Evolutionary conservation across 345 rosid genomes (phyloP), one percentile per base, ranked within the genome.

Genomic region (Draba incana): DNA sequence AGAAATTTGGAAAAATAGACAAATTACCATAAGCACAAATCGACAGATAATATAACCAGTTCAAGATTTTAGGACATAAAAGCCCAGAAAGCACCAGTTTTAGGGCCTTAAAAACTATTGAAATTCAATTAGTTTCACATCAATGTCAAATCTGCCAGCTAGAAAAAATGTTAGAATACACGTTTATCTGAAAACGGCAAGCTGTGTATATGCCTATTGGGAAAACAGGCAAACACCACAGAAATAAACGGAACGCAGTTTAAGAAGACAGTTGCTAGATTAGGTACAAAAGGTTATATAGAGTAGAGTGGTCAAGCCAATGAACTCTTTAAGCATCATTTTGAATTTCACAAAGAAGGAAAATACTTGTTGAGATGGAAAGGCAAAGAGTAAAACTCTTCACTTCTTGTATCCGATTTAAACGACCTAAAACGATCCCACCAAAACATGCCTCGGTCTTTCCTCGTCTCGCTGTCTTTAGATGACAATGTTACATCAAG

Each of bases 301-400:
- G 5, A 20, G 10, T 3, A 30, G 27, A 61, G 68, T 52, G 51
- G n/a, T 59, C 24, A 39, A 70, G 53, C 46, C 60, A 61, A 28
- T 27, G 62, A 39, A 64, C 44, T 47, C 65, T 35, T 11, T 64
- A 3, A 33, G 27, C 37, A 72, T 56, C 35, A 28, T 56, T 28
- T 28, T 55, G n/a, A 51, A n/a, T 44, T 62, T 90, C 85, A 94
- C 51, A 89, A 83, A 25, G 97, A 86, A 12, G 99, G 99, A 81
- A 90, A 94, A 80, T 82, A 90, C 84, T 90, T 94, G 85, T 94
- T 90, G 60, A 94, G 97, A 72, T 94, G 86, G 81, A 94, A 87
- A 4, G 99, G 96, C 75, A 94, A 72, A 11, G 88, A 80, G 68
- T 90, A 94, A 82, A 94, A 94, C 75, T 94, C 99, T 63, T 94